Percentiles rank a stretch among this genome's conserved stretches.
Conservation (phyloP, 179 eudicot species). For the Vitellaria paradoxa region DNA sequence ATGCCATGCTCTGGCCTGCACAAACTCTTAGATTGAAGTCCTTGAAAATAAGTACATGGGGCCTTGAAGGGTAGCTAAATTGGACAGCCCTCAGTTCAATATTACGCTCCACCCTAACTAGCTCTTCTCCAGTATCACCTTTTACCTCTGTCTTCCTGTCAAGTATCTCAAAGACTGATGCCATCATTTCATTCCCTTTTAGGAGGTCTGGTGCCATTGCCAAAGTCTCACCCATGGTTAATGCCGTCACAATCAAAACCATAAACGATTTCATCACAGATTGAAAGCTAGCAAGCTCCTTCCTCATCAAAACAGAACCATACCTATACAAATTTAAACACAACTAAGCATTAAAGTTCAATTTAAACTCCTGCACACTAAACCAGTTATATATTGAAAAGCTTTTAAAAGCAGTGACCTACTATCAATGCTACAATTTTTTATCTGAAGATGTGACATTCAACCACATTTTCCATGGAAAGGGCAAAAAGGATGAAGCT, state of each 20-base stretch:
- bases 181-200: slow-evolving; percentile 87
- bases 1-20: slow-evolving; percentile 85
- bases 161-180: slow-evolving; percentile 82
- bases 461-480: background rate
- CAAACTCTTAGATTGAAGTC: slow-evolving; percentile 60
- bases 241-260: slow-evolving; percentile 87
- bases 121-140: slow-evolving; percentile 71
- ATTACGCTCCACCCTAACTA: slow-evolving; percentile 62
- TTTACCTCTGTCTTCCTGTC: slow-evolving; percentile 62
- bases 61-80: slow-evolving; percentile 88
- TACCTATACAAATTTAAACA: slow-evolving; percentile 46
- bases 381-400: no score
- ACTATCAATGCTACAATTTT: background rate
- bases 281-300: slow-evolving; percentile 71
- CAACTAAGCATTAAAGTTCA: background rate
- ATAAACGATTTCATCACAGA: slow-evolving; percentile 91
- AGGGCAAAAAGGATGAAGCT: background rate
- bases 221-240: slow-evolving; percentile 92
- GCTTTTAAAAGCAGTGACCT: no score
- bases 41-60: slow-evolving; percentile 66
- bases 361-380: background rate
- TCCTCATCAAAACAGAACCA: slow-evolving; percentile 84
- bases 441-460: background rate
- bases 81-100: slow-evolving; percentile 70
- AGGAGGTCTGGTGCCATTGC: slow-evolving; percentile 95